Evolutionary conservation across 768 basidiomycete genomes (phyloP).

Genomic region (Boletus subparvulus): DNA sequence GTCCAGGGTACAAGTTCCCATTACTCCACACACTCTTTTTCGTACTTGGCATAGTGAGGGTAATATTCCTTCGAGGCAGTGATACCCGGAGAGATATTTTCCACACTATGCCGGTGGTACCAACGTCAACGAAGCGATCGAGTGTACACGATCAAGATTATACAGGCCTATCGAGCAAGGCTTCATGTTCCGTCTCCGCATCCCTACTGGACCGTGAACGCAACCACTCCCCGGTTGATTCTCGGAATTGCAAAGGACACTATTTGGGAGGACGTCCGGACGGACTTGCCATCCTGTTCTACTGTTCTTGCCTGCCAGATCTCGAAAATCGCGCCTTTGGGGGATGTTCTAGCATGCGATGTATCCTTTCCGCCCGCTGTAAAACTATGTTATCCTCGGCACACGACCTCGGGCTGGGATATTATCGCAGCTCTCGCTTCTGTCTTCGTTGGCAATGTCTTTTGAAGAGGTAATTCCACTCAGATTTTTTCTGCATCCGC

Average conservation of each 20-base stretch:
- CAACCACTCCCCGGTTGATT: background rate
- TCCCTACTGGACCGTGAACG: background rate
- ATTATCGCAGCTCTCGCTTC: no score
- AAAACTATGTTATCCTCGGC: background rate
- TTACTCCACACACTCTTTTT: background rate
- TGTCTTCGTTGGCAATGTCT: no score
- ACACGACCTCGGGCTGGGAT: no score
- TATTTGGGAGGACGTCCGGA: background rate
- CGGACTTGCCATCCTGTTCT: background rate
- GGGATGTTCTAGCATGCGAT: background rate
- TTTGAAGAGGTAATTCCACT: no score
- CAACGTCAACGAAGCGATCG: background rate
- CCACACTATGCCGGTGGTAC: background rate
- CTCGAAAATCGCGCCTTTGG: background rate
- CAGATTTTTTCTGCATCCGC: background rate
- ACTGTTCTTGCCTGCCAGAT: background rate
- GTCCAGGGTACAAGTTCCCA: background rate
- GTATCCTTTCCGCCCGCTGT: background rate
- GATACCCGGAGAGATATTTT: background rate
- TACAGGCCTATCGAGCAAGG: background rate
- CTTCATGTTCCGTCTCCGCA: background rate
- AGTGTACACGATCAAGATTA: background rate
- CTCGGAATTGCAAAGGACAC: background rate
- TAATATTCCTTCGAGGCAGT: no score
- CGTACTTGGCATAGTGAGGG: background rate